A percentile compares a stretch with the other conserved stretches of the same genome.
Evolutionary conservation across 2,329 filamentous ascomycete genomes (phyloP).

Genomic region (Aspergillus aculeatinus): DNA sequence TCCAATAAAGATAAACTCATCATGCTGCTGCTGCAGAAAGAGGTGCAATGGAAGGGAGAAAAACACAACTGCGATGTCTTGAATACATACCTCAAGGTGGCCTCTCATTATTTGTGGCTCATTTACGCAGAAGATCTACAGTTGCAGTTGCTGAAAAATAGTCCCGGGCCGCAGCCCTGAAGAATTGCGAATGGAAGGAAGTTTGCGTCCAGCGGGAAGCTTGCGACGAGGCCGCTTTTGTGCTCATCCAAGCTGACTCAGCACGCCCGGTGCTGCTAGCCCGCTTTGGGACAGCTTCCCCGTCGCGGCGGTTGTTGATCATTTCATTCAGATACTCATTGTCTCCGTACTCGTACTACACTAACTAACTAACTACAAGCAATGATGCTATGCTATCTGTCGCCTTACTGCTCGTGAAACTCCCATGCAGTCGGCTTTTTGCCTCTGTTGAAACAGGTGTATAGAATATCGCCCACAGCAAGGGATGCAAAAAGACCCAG

Average conservation of each 20-base stretch:
- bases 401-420: neutral
- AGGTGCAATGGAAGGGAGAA: neutral
- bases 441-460: neutral
- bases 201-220: constrained; percentile 12
- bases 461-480: neutral
- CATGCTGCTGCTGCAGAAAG: constrained; percentile 38
- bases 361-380: neutral
- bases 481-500: neutral
- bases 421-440: neutral
- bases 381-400: neutral
- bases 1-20: constrained; percentile 70
- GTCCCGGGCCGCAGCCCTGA: constrained; percentile 34
- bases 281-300: constrained; percentile 3
- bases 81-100: constrained; percentile 32
- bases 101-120: constrained; percentile 29
- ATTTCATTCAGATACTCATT: neutral
- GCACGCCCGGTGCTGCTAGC: neutral
- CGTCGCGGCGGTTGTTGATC: neutral
- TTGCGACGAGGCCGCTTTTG: constrained; percentile 17
- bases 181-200: constrained; percentile 22
- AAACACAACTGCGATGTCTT: neutral
- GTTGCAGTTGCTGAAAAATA: constrained; percentile 2
- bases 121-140: constrained; percentile 5
- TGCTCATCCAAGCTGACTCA: constrained; percentile 19
- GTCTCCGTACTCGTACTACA: too few species aligned